A percentile compares a stretch with the other conserved stretches of the same genome.
phyloP scores from a whole-genome alignment of 306 rosid genomes.

The Carpinus viminea region DNA sequence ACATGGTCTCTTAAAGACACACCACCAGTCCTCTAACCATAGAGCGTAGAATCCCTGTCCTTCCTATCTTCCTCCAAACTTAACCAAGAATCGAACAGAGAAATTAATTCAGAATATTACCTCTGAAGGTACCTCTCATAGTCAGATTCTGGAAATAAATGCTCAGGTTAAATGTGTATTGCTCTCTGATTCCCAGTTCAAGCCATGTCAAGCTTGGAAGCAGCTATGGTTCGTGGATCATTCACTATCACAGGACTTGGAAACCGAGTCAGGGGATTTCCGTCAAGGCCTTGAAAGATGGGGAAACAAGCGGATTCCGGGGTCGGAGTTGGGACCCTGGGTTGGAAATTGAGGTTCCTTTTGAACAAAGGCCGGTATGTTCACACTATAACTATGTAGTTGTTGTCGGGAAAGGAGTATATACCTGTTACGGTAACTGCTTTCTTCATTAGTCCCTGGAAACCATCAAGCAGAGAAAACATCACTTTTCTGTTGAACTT shows the following conservation, averaged over 20 bases:
- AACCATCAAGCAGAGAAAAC: too few relatives aligned
- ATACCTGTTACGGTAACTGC: not conserved
- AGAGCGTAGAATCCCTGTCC: conserved; percentile 23
- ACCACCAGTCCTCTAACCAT: conserved; percentile 20
- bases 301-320: conserved; percentile 66
- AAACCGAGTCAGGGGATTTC: conserved; percentile 37
- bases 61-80: conserved; percentile 12
- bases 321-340: conserved; percentile 90
- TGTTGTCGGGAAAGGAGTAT: not conserved
- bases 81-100: conserved; percentile 20
- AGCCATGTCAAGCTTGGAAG: conserved; percentile 46
- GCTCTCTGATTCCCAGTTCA: conserved; percentile 50
- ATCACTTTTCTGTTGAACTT: not conserved
- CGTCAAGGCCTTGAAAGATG: conserved; percentile 68
- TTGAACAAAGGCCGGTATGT: conserved; percentile 92
- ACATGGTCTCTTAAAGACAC: conserved; percentile 38
- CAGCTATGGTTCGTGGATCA: conserved; percentile 50
- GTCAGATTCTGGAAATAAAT: conserved; percentile 46
- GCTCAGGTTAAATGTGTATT: conserved; percentile 68
- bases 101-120: conserved; percentile 10
- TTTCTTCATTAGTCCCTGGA: not conserved
- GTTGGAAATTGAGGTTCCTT: conserved; percentile 88
- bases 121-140: conserved; percentile 10
- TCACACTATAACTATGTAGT: not conserved
- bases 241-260: conserved; percentile 41